Conservation (phyloP, 1,284 basidiomycete species). For the Thelephora terrestris region DNA sequence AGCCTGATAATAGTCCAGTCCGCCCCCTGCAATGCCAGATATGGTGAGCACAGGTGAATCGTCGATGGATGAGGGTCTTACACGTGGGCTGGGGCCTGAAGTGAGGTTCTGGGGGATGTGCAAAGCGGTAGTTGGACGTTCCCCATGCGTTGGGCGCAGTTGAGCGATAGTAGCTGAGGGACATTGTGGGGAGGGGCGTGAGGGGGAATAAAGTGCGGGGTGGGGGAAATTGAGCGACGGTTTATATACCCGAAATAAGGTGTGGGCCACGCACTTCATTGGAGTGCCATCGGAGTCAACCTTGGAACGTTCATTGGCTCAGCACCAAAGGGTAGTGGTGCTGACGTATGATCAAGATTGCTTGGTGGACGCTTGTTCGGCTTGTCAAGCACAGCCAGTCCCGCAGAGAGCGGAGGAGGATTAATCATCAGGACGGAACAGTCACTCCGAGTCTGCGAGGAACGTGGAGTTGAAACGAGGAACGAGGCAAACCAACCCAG, state of each 20-base stretch:
- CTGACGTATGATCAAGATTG: neutral
- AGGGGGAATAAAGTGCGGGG: neutral
- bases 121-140: slow-evolving; percentile 39
- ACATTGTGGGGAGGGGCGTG: slow-evolving; percentile 16
- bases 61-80: slow-evolving; percentile 14
- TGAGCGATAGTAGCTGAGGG: slow-evolving; percentile 35
- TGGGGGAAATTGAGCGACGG: slow-evolving; percentile 6
- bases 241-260: neutral
- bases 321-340: neutral
- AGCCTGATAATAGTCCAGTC: slow-evolving; percentile 47
- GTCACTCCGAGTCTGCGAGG: no score
- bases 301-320: neutral
- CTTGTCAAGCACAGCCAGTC: no score
- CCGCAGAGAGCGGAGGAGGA: no score
- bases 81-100: slow-evolving; percentile 49
- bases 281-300: neutral
- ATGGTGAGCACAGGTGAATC: slow-evolving; percentile 7
- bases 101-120: slow-evolving; percentile 35
- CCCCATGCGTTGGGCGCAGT: slow-evolving; percentile 33
- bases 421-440: no score
- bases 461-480: no score
- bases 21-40: slow-evolving; percentile 33
- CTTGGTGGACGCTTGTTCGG: no score
- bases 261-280: neutral
- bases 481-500: no score